phyloP scores from a whole-genome alignment of 306 rosid genomes.

The Cucurbita maxima region DNA sequence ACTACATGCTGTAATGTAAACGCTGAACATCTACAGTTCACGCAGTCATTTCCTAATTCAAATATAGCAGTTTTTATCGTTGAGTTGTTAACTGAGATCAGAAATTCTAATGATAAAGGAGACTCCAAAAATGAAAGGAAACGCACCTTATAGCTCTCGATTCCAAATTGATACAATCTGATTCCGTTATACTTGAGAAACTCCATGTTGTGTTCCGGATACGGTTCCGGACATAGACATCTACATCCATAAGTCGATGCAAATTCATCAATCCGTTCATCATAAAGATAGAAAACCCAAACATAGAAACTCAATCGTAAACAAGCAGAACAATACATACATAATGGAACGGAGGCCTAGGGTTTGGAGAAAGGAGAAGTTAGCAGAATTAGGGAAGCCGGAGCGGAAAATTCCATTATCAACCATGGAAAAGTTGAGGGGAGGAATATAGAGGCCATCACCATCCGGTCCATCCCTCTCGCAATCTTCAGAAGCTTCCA shows the following conservation, averaged over 20 bases:
- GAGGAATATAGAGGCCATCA: slow-evolving; percentile 54
- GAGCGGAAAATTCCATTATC: slow-evolving; percentile 94
- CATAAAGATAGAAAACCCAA: neutral
- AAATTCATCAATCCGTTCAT: neutral
- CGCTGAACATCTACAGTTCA: too few species aligned
- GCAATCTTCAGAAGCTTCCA: neutral
- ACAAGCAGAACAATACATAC: slow-evolving; percentile 17
- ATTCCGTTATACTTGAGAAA: slow-evolving; percentile 79
- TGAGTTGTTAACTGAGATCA: neutral
- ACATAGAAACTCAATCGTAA: neutral
- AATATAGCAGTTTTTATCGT: neutral
- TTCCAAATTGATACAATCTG: slow-evolving; percentile 78
- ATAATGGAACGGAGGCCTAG: slow-evolving; percentile 83
- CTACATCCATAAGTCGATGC: slow-evolving; percentile 21
- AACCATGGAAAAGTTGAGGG: slow-evolving; percentile 84
- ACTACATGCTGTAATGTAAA: neutral
- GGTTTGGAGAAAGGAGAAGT: slow-evolving; percentile 76
- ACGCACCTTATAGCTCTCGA: slow-evolving; percentile 84
- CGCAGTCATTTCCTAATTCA: neutral
- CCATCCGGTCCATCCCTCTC: slow-evolving; percentile 12
- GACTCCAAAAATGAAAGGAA: neutral
- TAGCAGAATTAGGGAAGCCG: slow-evolving; percentile 77
- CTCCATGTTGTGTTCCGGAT: slow-evolving; percentile 68
- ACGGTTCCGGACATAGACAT: slow-evolving; percentile 91
- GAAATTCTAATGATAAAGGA: neutral